A percentile compares a stretch with the other conserved stretches of the same genome.
phyloP scores from a whole-genome alignment of 768 basidiomycete species.

The Suillus weaverae region DNA sequence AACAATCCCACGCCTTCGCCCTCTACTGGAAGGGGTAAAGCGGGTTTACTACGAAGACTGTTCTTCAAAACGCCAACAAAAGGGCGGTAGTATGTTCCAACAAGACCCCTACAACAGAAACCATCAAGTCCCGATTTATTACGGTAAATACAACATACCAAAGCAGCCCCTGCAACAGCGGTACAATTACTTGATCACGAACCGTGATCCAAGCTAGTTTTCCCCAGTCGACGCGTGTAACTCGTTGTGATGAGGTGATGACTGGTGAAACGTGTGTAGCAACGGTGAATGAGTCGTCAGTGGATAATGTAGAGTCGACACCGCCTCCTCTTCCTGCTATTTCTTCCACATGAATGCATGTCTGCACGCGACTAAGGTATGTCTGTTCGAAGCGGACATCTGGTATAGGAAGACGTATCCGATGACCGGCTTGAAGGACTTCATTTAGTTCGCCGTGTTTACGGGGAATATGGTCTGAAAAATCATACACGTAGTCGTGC shows the following conservation, averaged over 20 bases:
- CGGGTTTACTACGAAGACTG: constrained; percentile 16
- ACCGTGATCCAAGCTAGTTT: constrained; percentile 61
- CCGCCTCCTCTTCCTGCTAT: constrained; percentile 23
- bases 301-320: constrained; percentile 12
- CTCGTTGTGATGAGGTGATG: constrained; percentile 31
- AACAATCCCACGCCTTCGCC: constrained; percentile 33
- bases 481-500: constrained; percentile 18
- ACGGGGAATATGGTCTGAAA: constrained; percentile 21
- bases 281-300: constrained; percentile 17
- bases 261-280: constrained; percentile 32
- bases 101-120: constrained; percentile 24
- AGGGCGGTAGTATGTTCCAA: constrained; percentile 33
- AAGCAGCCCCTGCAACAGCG: constrained; percentile 63
- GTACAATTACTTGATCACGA: constrained; percentile 68
- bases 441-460: constrained; percentile 17
- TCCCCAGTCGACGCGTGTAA: constrained; percentile 54
- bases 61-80: constrained; percentile 25
- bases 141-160: constrained; percentile 46
- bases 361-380: constrained; percentile 61
- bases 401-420: constrained; percentile 59
- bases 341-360: constrained; percentile 47
- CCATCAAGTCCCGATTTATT: constrained; percentile 1
- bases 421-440: constrained; percentile 16
- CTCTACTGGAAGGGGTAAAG: constrained; percentile 20
- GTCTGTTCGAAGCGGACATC: constrained; percentile 77